Base-by-base conservation (phyloP, 2,329 filamentous ascomycete genomes). In the Sclerotinia minor region DNA sequence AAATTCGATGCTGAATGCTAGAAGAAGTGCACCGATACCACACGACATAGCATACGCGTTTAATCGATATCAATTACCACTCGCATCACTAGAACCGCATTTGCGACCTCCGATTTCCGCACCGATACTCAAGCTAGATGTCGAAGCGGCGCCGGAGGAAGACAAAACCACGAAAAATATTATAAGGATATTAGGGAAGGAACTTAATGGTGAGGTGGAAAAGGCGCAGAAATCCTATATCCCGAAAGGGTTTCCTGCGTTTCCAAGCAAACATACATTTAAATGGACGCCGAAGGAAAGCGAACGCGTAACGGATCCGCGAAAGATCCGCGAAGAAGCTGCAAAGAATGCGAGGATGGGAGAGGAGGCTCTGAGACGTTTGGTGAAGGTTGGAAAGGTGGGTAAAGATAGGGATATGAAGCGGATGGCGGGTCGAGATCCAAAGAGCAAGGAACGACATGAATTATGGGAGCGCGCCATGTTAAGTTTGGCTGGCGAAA, bases 261-360 rank as follows among this genome's bases (percentile, higher is more conserved):
- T 89, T 69, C 87, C 87, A 0, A 88, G 86, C 75, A 85, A 84
- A 57, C 86, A 89, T 73, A 89, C 87, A 4, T 89, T 88, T 77
- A 83, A 82, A 50, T 85, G 83, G 73, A 89, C 87, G 0, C 83
- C 84, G 2, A 81, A 83, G 45, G 78, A 78, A 60, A 76, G 69
- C 67, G 75, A 54, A 72, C 80, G 84, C 24, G 80, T 84, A 69
- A 79, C 78, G 9, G 84, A 88, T 68, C 82, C 84, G 0, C 83
- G 86, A 72, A 85, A 84, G 75, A 85, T 87, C 55, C 82, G 86
- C 32, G 83, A 86, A 65, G 84, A 87, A 52, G 86, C 86, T 1
- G 83, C 85, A 1, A 81, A 83, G 65, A 85, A 85, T 57, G 85
- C 86, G 11, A 84, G 86, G 72, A 85, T 87, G 70, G 86, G 84